Evolutionary conservation across 495 filamentous ascomycete species (phyloP).

Genomic region (Schizothecium vesticola): DNA sequence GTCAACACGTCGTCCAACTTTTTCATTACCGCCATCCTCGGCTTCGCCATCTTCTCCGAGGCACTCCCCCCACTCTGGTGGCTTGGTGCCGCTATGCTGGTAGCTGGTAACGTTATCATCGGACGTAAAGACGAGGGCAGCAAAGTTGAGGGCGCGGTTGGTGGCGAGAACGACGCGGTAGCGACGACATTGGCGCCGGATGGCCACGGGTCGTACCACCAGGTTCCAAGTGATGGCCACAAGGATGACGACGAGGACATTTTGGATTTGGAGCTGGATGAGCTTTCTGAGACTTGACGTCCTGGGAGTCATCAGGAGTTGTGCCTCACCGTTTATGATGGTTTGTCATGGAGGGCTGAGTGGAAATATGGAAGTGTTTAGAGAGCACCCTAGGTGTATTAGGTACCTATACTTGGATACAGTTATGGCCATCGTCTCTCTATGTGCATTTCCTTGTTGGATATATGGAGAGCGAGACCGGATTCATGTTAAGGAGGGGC

Average conservation of each 20-base stretch:
- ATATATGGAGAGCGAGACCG: too few species aligned
- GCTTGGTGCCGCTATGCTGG: constrained; percentile 75
- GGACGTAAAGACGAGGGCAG: constrained; percentile 65
- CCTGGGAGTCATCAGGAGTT: not conserved
- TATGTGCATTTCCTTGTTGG: not conserved
- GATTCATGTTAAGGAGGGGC: not conserved
- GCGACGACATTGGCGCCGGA: constrained; percentile 13
- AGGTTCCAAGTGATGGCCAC: not conserved
- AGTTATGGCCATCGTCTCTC: too few species aligned
- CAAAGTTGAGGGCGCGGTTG: not conserved
- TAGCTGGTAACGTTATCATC: constrained; percentile 87
- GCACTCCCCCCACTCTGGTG: constrained; percentile 67
- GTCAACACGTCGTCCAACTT: constrained; percentile 95
- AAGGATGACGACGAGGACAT: constrained; percentile 20
- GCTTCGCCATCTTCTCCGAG: constrained; percentile 42
- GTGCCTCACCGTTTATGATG: not conserved
- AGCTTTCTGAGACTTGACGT: not conserved
- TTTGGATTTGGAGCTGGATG: constrained; percentile 15
- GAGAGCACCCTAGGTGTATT: not conserved
- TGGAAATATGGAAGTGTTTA: not conserved
- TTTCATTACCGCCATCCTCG: constrained; percentile 80
- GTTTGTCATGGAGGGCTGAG: too few species aligned
- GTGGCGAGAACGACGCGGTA: constrained; percentile 2
- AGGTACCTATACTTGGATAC: not conserved
- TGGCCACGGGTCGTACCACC: constrained; percentile 8